These are phyloP conservation scores for Trifolium dubium DNA, from an alignment of 306 rosid species.

Conservation along the genomic window DNA sequence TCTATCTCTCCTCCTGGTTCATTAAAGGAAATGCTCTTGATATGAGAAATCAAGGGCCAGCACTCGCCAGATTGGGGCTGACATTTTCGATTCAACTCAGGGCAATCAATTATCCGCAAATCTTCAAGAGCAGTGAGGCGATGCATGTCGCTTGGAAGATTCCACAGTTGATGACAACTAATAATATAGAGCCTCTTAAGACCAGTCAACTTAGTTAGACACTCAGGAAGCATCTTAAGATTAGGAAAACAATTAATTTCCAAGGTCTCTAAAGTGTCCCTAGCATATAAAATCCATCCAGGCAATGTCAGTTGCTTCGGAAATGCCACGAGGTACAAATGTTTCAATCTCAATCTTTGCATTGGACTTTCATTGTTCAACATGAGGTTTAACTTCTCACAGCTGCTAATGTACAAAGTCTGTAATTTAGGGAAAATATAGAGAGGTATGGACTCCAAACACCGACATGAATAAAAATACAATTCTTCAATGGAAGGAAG, in stretches of 20 bases:
- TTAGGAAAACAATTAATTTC: neutral
- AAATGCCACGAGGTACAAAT: neutral
- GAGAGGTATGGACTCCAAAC: neutral
- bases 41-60: slow-evolving; percentile 23
- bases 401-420: neutral
- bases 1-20: neutral
- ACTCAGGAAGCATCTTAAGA: neutral
- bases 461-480: neutral
- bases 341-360: neutral
- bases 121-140: neutral
- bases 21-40: slow-evolving; percentile 4
- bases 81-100: slow-evolving; percentile 6
- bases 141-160: neutral
- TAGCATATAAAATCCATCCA: neutral
- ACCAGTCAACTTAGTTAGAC: neutral
- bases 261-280: neutral
- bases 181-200: neutral
- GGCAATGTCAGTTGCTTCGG: neutral
- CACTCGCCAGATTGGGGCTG: neutral
- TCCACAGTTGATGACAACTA: neutral
- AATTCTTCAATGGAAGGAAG: neutral
- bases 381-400: neutral
- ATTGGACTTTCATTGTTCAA: neutral
- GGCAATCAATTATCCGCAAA: slow-evolving; percentile 6
- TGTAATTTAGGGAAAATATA: neutral